These are phyloP conservation scores for Melampsora abietis-canadensis DNA, from an alignment of 1,284 basidiomycete genomes.

Conservation along the genomic window DNA sequence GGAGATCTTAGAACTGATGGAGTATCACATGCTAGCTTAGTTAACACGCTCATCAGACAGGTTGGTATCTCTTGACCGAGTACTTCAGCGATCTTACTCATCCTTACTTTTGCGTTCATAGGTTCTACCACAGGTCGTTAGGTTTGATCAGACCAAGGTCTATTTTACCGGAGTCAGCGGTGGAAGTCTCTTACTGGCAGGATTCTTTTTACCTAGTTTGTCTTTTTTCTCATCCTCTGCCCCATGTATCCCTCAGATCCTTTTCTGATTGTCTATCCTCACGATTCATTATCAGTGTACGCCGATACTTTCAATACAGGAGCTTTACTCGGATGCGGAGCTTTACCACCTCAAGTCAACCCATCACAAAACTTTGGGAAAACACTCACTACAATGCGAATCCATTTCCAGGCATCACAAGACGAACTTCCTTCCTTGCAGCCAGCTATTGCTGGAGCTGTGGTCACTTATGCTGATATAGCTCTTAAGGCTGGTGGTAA, in stretches of 20 bases:
- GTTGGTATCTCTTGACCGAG: not conserved
- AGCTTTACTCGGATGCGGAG: constrained; percentile 27
- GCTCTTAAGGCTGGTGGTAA: constrained; percentile 6
- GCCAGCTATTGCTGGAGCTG: constrained; percentile 22
- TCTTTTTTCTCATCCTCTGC: not conserved
- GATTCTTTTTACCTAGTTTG: constrained; percentile 37
- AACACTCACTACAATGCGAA: constrained; percentile 29
- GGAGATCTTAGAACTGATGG: constrained; percentile 38
- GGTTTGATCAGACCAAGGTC: constrained; percentile 27
- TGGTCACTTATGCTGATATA: constrained; percentile 6
- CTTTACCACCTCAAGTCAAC: constrained; percentile 21
- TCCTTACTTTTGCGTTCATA: not conserved
- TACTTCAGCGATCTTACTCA: not conserved
- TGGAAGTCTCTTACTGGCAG: constrained; percentile 27
- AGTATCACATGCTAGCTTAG: constrained; percentile 20
- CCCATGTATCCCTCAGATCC: too few relatives aligned
- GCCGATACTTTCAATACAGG: constrained; percentile 33
- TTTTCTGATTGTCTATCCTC: not conserved
- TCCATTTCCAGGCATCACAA: constrained; percentile 36
- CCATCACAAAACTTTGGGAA: constrained; percentile 32
- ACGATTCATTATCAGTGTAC: constrained; percentile 18
- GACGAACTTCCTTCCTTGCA: constrained; percentile 17
- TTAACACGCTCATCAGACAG: constrained; percentile 27
- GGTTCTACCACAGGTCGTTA: constrained; percentile 34
- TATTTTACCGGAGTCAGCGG: constrained; percentile 39